Evolutionary conservation across 768 basidiomycete species (phyloP), one percentile per base, ranked within the genome.

Genomic region (Suillus alpinus): DNA sequence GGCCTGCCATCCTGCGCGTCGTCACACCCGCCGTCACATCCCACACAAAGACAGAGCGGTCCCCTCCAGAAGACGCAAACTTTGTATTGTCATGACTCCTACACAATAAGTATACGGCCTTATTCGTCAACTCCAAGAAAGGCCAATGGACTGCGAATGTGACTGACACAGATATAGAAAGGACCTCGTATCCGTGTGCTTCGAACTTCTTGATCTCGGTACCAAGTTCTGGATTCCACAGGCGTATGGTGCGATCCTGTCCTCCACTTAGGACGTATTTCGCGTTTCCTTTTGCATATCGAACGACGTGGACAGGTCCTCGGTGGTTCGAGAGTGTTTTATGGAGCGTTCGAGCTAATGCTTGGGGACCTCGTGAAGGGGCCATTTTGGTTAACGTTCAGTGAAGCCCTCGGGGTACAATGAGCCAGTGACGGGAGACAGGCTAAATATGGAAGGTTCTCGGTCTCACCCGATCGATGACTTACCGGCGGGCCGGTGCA

Each of bases 131-230:
- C 9, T 20, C 4, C 13, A 37, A 29, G 6, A 18, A 6, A 56
- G 43, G 59, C 32, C 34, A 46, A 47, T 34, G 59, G 64, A 44
- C 18, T 13, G 39, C 20, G 16, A 39, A 51, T 36, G 18, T 61
- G 46, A 78, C 92, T 68, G 68, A 95, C 95, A 97, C 89, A 52
- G 91, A 83, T 53, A 99, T 78, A 2, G 92, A 92, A 44, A 98
- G 82, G 4, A 99, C 92, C 71, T 98, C 97, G 72, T 98, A 96
- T 32, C 94, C 96, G 73, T 98, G 96, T 9, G 92, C 93, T 59
- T 86, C 78, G 72, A 97, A 99, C 0, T 80, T 73, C 76, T 97
- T 97, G 76, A 99, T 92, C 76, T 96, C 87, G n/a, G 86, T 81
- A 26, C 95, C 97, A 36, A 85, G 75, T 57, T 78, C 79, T 4